phyloP scores from a whole-genome alignment of 2,329 filamentous ascomycete genomes.

The Beauveria australis region DNA sequence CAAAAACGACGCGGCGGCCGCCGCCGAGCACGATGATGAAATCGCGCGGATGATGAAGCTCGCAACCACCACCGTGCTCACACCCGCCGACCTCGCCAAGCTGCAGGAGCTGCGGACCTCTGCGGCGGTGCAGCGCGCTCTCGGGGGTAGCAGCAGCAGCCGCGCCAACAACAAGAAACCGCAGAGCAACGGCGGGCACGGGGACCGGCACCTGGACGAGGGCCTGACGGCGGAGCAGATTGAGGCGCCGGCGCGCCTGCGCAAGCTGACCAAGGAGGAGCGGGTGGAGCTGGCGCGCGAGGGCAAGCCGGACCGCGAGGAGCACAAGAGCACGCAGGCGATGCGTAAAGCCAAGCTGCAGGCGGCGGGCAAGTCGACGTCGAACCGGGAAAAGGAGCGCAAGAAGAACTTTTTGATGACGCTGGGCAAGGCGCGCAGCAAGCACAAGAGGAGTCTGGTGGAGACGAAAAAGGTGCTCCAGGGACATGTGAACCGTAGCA shows the following conservation, averaged over 20 bases:
- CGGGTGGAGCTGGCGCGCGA: conserved; percentile 75
- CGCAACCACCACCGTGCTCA: conserved; percentile 89
- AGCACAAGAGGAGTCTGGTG: conserved; percentile 88
- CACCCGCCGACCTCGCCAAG: conserved; percentile 91
- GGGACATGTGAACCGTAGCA: conserved; percentile 74
- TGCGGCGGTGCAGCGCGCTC: conserved; percentile 59
- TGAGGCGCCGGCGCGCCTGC: conserved; percentile 72
- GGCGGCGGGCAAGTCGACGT: conserved; percentile 85
- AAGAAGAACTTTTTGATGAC: conserved; percentile 99
- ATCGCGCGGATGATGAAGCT: conserved; percentile 57
- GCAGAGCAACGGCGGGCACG: conserved; percentile 24
- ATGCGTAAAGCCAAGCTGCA: conserved; percentile 82
- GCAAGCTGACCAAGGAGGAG: conserved; percentile 85
- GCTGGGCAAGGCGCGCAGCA: conserved; percentile 86
- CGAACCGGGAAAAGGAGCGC: conserved; percentile 91
- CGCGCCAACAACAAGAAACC: conserved; percentile 40
- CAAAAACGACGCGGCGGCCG: conserved; percentile 24
- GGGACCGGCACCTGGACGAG: conserved; percentile 68
- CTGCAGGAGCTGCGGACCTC: conserved; percentile 77
- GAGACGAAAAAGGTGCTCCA: conserved; percentile 75
- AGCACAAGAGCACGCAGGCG: conserved; percentile 81
- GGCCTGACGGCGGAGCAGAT: conserved; percentile 86
- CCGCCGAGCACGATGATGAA: conserved; percentile 30
- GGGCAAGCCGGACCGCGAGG: conserved; percentile 65
- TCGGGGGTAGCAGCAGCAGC: conserved; percentile 29